A percentile compares a stretch with the other conserved stretches of the same genome.
Evolutionary conservation across 805 yeast genomes (phyloP).

Genomic region (Pichia paraexigua): DNA sequence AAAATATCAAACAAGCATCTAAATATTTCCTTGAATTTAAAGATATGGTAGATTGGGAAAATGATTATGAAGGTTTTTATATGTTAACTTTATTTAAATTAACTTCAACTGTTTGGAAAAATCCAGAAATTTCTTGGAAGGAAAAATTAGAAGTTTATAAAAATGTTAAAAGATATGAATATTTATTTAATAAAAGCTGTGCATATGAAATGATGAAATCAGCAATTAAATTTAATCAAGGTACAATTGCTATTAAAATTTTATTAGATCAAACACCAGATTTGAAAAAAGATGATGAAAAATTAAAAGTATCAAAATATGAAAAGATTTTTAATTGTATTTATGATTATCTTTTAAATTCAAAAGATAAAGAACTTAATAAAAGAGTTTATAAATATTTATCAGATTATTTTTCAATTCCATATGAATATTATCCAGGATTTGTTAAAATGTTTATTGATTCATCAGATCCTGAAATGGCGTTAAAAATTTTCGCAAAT

Average conservation of each 20-base stretch:
- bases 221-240: conserved; percentile 9
- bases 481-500: conserved; percentile 54
- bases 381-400: conserved; percentile 53
- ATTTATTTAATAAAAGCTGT: conserved; percentile 30
- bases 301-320: conserved; percentile 15
- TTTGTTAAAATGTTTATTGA: conserved; percentile 49
- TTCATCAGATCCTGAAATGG: conserved; percentile 49
- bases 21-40: conserved; percentile 11
- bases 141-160: conserved; percentile 30
- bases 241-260: conserved; percentile 10
- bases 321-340: conserved; percentile 14
- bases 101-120: conserved; percentile 16
- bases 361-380: conserved; percentile 31
- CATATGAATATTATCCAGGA: conserved; percentile 51
- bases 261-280: conserved; percentile 15
- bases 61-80: conserved; percentile 25
- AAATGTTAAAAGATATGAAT: conserved; percentile 34
- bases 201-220: conserved; percentile 30
- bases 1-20: conserved; percentile 4
- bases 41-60: conserved; percentile 39
- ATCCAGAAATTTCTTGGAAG: conserved; percentile 12
- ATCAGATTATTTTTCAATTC: conserved; percentile 46
- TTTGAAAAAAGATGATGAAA: conserved; percentile 30
- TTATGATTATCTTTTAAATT: conserved; percentile 6
- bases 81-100: conserved; percentile 22